Base-by-base conservation (phyloP, 192 early-diverging fungal species). In the Chytriomyces sp. region DNA sequence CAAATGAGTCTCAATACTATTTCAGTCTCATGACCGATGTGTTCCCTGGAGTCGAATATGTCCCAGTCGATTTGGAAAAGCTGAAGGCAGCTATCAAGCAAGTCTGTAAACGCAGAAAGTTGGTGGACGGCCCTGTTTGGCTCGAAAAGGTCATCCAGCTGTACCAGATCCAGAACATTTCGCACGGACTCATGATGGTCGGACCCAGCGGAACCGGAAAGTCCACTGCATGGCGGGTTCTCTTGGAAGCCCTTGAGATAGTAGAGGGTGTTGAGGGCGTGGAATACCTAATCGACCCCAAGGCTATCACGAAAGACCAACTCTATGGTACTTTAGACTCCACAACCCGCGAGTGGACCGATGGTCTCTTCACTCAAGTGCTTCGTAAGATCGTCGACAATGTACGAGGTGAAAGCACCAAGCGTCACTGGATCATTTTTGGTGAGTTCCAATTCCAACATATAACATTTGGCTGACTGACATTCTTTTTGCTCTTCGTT, bases 151-250 rank as follows among this genome's bases (percentile, higher is more conserved):
- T 97, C 8, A 83, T 98, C 66, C 98, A 99, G 83, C 85, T 99
- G 49, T 93, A 98, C 76, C 95, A 98, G 76, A 98, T 99, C 70
- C 98, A 98, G 79, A 88, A 91, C 60, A 93, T 99, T 63, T 94
- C 98, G 81, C 98, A 99, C 79, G 98, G 98, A 62, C 72, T 99
- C 65, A 99, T 99, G 97, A 92, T 99, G 93, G 96, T 99, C 2
- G 98, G 98, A 37, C 93, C 94, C 10, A 93, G 30, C 14, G 68
- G 68, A 39, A 44, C 92, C 68, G 98, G 98, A 57, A 99, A 99
- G 77, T 91, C 94, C 1, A 80, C 82, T 1, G 96, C 94, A n/a
- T 97, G 96, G 94, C 88, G 92, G 75, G 93, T 96, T 33, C 77
- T 99, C 26, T 83, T 99, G 19, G 88, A 92, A 26, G 95, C 96